These are phyloP conservation scores for Podaxis mareebaensis DNA, from an alignment of 768 basidiomycete genomes.

Conservation along the genomic window DNA sequence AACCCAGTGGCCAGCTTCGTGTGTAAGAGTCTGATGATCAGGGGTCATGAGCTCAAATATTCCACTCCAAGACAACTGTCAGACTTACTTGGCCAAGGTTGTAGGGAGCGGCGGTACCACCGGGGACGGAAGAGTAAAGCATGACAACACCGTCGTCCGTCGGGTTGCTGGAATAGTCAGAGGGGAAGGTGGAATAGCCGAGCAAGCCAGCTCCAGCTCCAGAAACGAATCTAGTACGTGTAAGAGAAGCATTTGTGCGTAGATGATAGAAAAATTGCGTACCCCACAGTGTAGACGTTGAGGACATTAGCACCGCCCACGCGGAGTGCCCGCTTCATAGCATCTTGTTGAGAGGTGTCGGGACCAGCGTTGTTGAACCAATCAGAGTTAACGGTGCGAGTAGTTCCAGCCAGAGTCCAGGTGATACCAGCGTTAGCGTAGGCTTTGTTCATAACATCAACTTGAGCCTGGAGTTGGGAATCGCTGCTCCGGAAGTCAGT, in stretches of 20 bases:
- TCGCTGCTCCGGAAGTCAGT: constrained; percentile 25
- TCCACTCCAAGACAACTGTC: background rate
- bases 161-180: constrained; percentile 34
- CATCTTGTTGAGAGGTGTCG: constrained; percentile 34
- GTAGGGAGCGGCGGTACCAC: constrained; percentile 42
- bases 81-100: constrained; percentile 39
- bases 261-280: constrained; percentile 15
- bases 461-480: constrained; percentile 36
- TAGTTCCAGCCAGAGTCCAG: constrained; percentile 39
- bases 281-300: constrained; percentile 56
- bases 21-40: constrained; percentile 42
- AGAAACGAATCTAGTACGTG: constrained; percentile 31
- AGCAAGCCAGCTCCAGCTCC: constrained; percentile 45
- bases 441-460: constrained; percentile 42
- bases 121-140: constrained; percentile 40
- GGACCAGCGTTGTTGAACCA: constrained; percentile 51
- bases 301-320: constrained; percentile 39
- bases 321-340: constrained; percentile 50
- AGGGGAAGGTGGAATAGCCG: constrained; percentile 57
- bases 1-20: constrained; percentile 62
- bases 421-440: constrained; percentile 38
- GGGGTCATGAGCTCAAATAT: background rate
- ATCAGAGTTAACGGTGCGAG: constrained; percentile 42
- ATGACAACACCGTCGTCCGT: constrained; percentile 52
- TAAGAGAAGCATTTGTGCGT: constrained; percentile 1